Evolutionary conservation across 2,329 filamentous ascomycete genomes (phyloP), one percentile per base, ranked within the genome.

Genomic region (Cladobotryum mycophilum): DNA sequence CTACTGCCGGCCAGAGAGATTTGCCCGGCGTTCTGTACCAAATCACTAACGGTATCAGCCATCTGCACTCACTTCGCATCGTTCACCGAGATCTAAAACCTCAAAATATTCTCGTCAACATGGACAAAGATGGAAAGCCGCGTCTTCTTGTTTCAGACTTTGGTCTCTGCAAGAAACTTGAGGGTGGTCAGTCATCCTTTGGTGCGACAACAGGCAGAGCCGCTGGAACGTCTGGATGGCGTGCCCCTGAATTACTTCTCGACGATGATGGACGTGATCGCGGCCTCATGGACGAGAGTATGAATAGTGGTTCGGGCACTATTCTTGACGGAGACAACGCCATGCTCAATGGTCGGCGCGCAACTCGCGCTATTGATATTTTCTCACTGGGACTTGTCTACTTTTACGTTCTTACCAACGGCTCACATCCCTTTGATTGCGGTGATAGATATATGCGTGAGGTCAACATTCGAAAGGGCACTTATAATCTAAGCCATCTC

Each of bases 381-480:
- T 99, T 99, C 72, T 96, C 91, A 0, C 79, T 99, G 35, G 93
- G 93, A 1, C 86, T 96, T 48, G 90, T 99, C n/a, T 99, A 96
- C 74, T 97, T 91, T 72, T 99, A 96, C 66, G 91, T 97, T n/a
- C 77, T 99, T 53, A 96, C 92, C 1, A 88, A 90, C 55, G 93
- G 93, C 14, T 82, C 80, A 1, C 93, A 99, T 67, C 93, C 93
- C 0, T 99, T 95, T 61, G 92, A 96, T 64, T 91, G 90, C 55
- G 91, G 93, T 50, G 90, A 93, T 63, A 84, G 89, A 45, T 97
- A 93, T 74, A 95, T 95, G 82, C 84, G 93, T 47, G 93, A 99
- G 69, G 88, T 95, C 61, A 97, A 99, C 68, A 97, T 99, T 61
- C 90, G 95, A 61, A 95, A 95, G 66, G 88, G 89, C 56, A 84